Conservation (phyloP, 768 basidiomycete species). For the Brasilioporus rufonigricans region DNA sequence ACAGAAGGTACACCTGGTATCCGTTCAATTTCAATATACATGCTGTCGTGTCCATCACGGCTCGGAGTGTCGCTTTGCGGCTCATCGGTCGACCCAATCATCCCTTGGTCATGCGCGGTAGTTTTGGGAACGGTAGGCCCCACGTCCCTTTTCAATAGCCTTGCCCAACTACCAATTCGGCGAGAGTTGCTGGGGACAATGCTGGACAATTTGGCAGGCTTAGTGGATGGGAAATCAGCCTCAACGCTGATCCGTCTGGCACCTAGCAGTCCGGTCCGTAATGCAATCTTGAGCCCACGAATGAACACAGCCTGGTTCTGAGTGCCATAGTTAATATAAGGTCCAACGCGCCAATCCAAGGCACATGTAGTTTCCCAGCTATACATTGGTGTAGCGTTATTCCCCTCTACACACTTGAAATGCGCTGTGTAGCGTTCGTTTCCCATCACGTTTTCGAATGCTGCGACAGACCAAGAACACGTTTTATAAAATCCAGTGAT, state of each 20-base stretch:
- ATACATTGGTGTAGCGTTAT: constrained; percentile 9
- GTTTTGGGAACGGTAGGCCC: not conserved
- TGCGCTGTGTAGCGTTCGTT: not conserved
- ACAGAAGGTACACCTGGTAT: not conserved
- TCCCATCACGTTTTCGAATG: not conserved
- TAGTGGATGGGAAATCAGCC: not conserved
- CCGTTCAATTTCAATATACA: not conserved
- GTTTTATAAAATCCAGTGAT: not conserved
- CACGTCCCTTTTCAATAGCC: not conserved
- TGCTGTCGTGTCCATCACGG: not conserved
- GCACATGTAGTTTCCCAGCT: constrained; percentile 14
- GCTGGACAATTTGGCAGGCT: not conserved
- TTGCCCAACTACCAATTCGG: not conserved
- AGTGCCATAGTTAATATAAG: not conserved
- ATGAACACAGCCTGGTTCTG: constrained; percentile 26
- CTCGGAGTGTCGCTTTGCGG: not conserved
- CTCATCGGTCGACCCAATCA: not conserved
- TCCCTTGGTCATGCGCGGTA: not conserved
- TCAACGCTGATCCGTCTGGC: constrained; percentile 1
- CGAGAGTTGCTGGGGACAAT: not conserved
- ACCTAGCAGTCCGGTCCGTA: not conserved
- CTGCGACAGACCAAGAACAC: not conserved
- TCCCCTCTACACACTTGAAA: constrained; percentile 11
- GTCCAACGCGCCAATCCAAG: constrained; percentile 10
- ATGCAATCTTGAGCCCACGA: constrained; percentile 21